Conservation (phyloP, 768 basidiomycete species). For the Tylopilus intermedius region DNA sequence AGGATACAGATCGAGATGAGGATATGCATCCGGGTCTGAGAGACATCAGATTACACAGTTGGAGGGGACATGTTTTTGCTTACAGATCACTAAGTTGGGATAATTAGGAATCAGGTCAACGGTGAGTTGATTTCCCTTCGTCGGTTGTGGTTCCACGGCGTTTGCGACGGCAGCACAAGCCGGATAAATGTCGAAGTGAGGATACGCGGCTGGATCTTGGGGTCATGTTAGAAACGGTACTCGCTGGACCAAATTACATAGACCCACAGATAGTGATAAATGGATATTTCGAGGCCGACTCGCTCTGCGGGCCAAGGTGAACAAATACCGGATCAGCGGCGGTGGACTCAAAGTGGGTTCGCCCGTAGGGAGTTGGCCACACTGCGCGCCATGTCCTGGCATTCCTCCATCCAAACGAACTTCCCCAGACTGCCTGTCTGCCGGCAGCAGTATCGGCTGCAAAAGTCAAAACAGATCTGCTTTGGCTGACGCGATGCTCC, state of each 20-base stretch:
- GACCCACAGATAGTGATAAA: constrained; percentile 27
- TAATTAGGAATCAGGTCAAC: constrained; percentile 22
- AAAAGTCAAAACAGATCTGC: constrained; percentile 4
- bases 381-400: constrained; percentile 15
- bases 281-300: constrained; percentile 21
- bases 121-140: neutral
- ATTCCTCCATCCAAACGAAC: constrained; percentile 19
- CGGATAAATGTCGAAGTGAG: constrained; percentile 40
- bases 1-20: constrained; percentile 20
- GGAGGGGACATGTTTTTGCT: constrained; percentile 3
- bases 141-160: neutral
- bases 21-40: constrained; percentile 22
- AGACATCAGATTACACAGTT: constrained; percentile 4
- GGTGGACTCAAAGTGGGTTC: neutral
- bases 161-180: neutral
- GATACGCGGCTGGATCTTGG: constrained; percentile 39
- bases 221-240: constrained; percentile 15
- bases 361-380: constrained; percentile 12
- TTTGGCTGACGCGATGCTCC: neutral
- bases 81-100: constrained; percentile 36
- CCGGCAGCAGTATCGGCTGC: constrained; percentile 40
- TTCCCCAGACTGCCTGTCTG: constrained; percentile 40
- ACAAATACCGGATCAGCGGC: neutral
- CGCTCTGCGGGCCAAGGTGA: constrained; percentile 2
- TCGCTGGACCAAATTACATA: neutral